Evolutionary conservation across 257 asterid genomes (phyloP).

Genomic region (Petunia secreta): DNA sequence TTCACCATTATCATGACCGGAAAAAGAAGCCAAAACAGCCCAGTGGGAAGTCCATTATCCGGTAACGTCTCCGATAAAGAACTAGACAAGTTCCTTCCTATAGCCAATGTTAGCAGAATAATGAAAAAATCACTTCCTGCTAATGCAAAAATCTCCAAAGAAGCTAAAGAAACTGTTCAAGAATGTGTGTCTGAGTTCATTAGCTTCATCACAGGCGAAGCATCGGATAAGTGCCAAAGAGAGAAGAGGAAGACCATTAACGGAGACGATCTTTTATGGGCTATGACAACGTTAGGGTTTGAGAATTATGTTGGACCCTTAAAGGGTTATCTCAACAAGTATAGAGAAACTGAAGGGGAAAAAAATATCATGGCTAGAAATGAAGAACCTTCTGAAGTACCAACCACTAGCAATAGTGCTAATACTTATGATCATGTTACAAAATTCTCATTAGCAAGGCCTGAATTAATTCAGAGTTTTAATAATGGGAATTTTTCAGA

Average conservation of each 20-base stretch:
- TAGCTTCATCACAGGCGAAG: constrained; percentile 65
- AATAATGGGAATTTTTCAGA: not conserved
- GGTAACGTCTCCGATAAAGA: constrained; percentile 27
- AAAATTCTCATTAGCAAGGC: not conserved
- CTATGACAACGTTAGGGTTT: constrained; percentile 67
- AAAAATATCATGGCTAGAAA: constrained; percentile 34
- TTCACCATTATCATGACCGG: constrained; percentile 36
- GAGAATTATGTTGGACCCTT: constrained; percentile 51
- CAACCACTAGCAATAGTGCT: not conserved
- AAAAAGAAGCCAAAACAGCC: constrained; percentile 37
- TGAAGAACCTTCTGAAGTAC: constrained; percentile 23
- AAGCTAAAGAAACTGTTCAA: constrained; percentile 59
- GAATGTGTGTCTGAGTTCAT: constrained; percentile 70
- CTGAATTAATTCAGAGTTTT: constrained; percentile 26
- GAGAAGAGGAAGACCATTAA: constrained; percentile 68
- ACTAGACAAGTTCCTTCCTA: constrained; percentile 53
- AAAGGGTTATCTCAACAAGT: constrained; percentile 46
- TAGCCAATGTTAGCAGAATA: constrained; percentile 60
- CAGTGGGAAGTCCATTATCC: constrained; percentile 22
- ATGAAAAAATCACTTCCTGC: constrained; percentile 68
- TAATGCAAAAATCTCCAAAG: constrained; percentile 66
- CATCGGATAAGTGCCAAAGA: constrained; percentile 59
- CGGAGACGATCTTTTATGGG: constrained; percentile 65
- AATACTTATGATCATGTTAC: constrained; percentile 6
- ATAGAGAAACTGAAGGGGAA: constrained; percentile 51